Evolutionary conservation across 345 rosid species (phyloP).

Genomic region (Jatropha curcas): DNA sequence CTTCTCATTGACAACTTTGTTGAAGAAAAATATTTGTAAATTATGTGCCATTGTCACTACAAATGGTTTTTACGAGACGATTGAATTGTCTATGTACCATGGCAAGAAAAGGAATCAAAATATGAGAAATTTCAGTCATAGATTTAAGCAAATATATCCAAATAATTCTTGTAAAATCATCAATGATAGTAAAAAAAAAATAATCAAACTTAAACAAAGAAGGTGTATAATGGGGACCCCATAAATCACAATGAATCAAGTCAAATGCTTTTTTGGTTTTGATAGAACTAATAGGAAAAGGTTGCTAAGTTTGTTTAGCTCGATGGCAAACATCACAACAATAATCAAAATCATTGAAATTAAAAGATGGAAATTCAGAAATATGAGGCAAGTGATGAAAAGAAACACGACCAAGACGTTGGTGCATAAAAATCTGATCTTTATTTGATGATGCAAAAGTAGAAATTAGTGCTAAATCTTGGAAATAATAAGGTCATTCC

Average conservation of each 20-base stretch:
- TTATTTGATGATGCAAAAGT: neutral
- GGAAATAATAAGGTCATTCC: neutral
- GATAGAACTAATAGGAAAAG: neutral
- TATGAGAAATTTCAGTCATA: neutral
- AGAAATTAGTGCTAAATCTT: neutral
- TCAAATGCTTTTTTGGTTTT: neutral
- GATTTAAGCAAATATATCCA: neutral
- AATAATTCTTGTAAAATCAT: neutral
- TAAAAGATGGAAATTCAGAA: neutral
- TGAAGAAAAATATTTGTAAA: too few relatives aligned
- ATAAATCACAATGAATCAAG: slow-evolving; percentile 2
- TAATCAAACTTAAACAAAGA: neutral
- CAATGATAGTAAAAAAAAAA: neutral
- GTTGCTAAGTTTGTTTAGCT: neutral
- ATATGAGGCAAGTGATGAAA: neutral
- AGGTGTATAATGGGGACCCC: neutral
- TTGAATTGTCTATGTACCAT: too few relatives aligned
- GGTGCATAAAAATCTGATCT: neutral
- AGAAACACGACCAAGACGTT: neutral
- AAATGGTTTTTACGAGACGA: too few relatives aligned
- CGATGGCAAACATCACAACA: neutral
- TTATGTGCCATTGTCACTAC: too few relatives aligned
- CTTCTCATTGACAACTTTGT: too few relatives aligned
- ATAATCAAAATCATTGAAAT: too few relatives aligned
- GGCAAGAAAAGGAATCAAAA: too few relatives aligned